These are phyloP conservation scores for Hyaloscypha variabilis DNA, from an alignment of 495 filamentous ascomycete genomes.

Conservation along the genomic window DNA sequence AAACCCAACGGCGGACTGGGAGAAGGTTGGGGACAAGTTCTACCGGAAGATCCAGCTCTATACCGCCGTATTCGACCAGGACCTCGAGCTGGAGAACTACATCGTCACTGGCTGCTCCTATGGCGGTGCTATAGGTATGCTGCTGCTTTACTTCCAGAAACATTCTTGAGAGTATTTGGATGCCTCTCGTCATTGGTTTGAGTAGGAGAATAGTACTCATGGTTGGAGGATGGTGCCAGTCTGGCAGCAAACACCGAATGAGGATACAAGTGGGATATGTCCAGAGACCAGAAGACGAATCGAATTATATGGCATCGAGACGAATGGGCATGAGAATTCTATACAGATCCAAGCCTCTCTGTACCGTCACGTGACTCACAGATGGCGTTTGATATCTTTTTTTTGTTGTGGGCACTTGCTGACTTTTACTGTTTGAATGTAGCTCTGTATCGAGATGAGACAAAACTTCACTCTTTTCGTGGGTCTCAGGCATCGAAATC, in stretches of 20 bases:
- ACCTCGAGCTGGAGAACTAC: slow-evolving; percentile 94
- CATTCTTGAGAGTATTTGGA: not conserved
- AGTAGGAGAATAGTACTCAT: too few species aligned
- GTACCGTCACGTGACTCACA: not conserved
- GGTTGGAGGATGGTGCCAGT: not conserved
- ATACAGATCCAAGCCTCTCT: not conserved
- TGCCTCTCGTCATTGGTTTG: not conserved
- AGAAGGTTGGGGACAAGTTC: slow-evolving; percentile 85
- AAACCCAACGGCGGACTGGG: slow-evolving; percentile 88
- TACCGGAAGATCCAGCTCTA: slow-evolving; percentile 94
- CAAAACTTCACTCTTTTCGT: slow-evolving; percentile 75
- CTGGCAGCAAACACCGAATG: not conserved
- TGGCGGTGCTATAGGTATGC: slow-evolving; percentile 85
- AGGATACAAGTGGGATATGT: not conserved
- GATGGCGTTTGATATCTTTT: not conserved
- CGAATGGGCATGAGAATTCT: not conserved
- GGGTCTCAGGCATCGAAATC: slow-evolving; percentile 73
- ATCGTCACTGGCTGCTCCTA: slow-evolving; percentile 92
- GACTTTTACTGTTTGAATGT: not conserved
- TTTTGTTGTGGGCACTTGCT: too few species aligned
- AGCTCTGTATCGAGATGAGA: slow-evolving; percentile 91
- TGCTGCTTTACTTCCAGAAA: not conserved
- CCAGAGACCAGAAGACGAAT: not conserved
- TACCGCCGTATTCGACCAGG: slow-evolving; percentile 86
- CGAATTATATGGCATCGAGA: not conserved